Conservation (phyloP, 2,329 filamentous ascomycete genomes). For the Cercospora sp. region DNA sequence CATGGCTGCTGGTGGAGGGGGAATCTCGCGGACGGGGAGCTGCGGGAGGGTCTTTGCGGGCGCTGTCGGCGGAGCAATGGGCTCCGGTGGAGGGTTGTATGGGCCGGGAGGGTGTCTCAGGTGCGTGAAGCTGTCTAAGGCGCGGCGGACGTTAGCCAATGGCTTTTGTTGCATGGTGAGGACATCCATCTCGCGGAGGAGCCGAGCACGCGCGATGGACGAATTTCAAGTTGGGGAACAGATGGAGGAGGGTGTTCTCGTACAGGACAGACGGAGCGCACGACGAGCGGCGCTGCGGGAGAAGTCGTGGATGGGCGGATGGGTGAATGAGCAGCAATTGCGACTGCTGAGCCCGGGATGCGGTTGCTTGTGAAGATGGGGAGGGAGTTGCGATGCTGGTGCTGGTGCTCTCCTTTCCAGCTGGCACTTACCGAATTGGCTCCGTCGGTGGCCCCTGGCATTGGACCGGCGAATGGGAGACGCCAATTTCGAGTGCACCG, state of each 20-base stretch:
- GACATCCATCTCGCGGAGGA: conserved; percentile 8
- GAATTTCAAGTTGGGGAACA: neutral
- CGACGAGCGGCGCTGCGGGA: conserved; percentile 5
- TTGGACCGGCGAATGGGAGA: conserved; percentile 16
- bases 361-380: neutral
- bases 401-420: conserved; percentile 22
- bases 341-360: conserved; percentile 9
- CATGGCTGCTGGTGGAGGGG: conserved; percentile 47
- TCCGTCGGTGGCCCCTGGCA: conserved; percentile 13
- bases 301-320: neutral
- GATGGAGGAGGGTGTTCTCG: neutral
- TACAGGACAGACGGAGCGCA: neutral
- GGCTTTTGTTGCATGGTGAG: conserved; percentile 8
- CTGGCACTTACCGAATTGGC: conserved; percentile 26
- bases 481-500: neutral
- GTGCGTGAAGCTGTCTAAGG: conserved; percentile 11
- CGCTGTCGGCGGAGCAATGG: conserved; percentile 7
- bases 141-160: conserved; percentile 16
- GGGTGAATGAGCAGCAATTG: conserved; percentile 11
- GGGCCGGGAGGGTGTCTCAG: conserved; percentile 16
- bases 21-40: conserved; percentile 14
- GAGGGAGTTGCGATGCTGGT: neutral
- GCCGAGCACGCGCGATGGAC: conserved; percentile 10
- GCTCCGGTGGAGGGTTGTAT: conserved; percentile 14
- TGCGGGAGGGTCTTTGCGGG: conserved; percentile 13